Conservation (phyloP, 2,329 filamentous ascomycete genomes). For the Ceratocystis lukuohia region DNA sequence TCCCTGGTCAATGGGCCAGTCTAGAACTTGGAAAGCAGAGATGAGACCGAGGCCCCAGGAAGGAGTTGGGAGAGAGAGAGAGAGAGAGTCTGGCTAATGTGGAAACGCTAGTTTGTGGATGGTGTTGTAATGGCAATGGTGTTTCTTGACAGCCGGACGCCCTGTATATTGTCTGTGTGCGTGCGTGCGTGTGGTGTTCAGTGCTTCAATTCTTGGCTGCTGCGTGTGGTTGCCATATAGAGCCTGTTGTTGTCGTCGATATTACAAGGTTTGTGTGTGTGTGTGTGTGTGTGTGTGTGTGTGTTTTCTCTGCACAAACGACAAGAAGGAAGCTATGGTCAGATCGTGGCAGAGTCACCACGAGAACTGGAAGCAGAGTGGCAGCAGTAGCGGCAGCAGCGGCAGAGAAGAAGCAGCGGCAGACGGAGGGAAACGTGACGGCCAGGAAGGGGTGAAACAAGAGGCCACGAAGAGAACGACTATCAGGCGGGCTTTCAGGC, state of each 20-base stretch:
- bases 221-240: not conserved
- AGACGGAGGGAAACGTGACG: not conserved
- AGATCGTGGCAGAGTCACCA: not conserved
- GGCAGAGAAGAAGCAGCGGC: not conserved
- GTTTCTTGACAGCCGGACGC: not conserved
- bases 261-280: not conserved
- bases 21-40: conserved; percentile 2
- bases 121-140: not conserved
- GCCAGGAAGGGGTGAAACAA: not conserved
- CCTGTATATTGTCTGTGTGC: not conserved
- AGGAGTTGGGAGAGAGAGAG: not conserved
- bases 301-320: not conserved
- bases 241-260: not conserved
- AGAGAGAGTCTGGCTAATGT: not conserved
- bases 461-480: not conserved
- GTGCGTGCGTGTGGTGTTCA: not conserved
- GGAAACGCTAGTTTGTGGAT: not conserved
- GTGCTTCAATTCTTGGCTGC: not conserved
- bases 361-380: not conserved
- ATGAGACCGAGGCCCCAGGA: not conserved
- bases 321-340: not conserved
- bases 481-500: too few relatives aligned
- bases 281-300: too few relatives aligned
- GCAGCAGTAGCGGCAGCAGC: not conserved
- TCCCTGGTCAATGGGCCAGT: conserved; percentile 12